Evolutionary conservation across 192 early-diverging fungal species (phyloP), one percentile per base, ranked within the genome.

Genomic region (Umbelopsis isabellina): DNA sequence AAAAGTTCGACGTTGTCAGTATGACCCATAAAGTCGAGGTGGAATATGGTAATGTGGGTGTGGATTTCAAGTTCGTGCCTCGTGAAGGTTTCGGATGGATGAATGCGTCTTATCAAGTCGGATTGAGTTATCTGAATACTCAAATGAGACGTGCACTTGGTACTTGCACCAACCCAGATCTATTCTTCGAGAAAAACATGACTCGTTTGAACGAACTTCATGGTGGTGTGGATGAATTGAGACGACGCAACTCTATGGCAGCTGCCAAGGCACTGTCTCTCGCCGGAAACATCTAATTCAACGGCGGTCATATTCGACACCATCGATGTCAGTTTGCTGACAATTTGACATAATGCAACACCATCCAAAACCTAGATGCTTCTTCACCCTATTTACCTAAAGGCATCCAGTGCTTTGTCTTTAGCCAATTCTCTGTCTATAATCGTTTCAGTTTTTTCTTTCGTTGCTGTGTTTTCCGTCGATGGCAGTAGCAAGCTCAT

Each of bases 31-130:
- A 84, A 20, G 89, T 97, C 16, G 81, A 96, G 55, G 96, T 97
- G 10, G 97, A 98, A 83, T 98, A 98, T 68, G 96, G 96, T 27
- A 96, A 98, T 75, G 95, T 97, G 0, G 97, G 97, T 4, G 81
- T 87, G 0, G 96, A 97, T 73, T 97, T 97, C 85, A 92, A 94
- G 79, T 93, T 86, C 75, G 91, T 98, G 21, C 91, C 94, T 0
- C 86, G 93, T 7, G 97, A 98, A 83, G 97, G 97, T 15, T 98
- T 98, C 80, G 97, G 97, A 13, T 98, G 97, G 97, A 98, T 98
- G 97, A 98, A 98, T 71, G 92, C 96, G 8, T 91, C 87, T 30
- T 91, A 90, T 77, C 91, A 94, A 79, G 86, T 95, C 8, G 95
- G 95, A 18, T 75, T 95, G 37, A 85, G 81, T 2, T 93, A 92